phyloP scores from a whole-genome alignment of 495 filamentous ascomycete species.

The Bacidia gigantensis region DNA sequence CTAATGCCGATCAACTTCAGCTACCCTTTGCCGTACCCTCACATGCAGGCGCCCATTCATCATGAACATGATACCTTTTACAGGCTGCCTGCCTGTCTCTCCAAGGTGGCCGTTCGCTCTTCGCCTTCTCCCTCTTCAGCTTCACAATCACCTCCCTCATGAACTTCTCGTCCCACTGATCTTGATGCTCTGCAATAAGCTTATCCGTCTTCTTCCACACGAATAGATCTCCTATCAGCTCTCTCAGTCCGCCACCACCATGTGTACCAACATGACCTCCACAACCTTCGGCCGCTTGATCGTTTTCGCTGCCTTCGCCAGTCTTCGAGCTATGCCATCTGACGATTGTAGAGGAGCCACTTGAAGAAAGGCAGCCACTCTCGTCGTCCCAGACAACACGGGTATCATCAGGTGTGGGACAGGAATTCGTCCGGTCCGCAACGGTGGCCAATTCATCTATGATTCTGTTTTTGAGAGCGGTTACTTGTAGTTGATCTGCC shows the following conservation, averaged over 20 bases:
- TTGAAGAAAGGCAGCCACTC: background rate
- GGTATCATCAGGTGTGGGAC: constrained; percentile 34
- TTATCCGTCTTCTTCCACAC: constrained; percentile 36
- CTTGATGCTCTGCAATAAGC: constrained; percentile 28
- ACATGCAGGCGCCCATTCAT: constrained; percentile 8
- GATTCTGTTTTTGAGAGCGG: constrained; percentile 26
- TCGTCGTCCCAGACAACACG: constrained; percentile 23
- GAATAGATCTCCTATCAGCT: constrained; percentile 33
- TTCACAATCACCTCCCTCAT: constrained; percentile 14
- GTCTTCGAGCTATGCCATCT: background rate
- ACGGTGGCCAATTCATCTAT: constrained; percentile 25
- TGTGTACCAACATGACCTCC: background rate
- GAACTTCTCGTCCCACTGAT: constrained; percentile 22
- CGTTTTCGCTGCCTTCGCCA: background rate
- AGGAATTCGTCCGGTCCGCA: constrained; percentile 31
- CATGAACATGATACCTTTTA: constrained; percentile 17
- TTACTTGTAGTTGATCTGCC: constrained; percentile 28
- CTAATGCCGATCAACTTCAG: no score
- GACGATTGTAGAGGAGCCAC: background rate
- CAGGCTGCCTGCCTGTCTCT: constrained; percentile 7
- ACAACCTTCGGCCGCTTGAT: background rate
- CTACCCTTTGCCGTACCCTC: constrained; percentile 1
- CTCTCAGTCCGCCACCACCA: constrained; percentile 17
- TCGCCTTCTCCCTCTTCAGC: constrained; percentile 16
- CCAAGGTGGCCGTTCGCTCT: constrained; percentile 13